Evolutionary conservation across 2,329 filamentous ascomycete species (phyloP).

Genomic region (Penicillium sp.): DNA sequence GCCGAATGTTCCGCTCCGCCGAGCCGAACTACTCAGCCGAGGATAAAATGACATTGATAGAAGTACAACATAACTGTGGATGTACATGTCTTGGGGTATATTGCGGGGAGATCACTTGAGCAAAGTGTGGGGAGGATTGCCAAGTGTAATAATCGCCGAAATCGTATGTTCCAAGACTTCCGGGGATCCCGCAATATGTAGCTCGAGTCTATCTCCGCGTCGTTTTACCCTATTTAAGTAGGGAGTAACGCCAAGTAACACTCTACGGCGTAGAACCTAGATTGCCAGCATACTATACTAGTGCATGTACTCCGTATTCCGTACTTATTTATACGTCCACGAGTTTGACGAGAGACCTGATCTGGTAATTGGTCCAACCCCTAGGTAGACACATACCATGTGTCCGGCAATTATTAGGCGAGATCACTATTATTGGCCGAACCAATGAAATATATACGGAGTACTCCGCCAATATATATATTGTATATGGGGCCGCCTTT

Average conservation of each 20-base stretch:
- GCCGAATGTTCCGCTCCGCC: slow-evolving; percentile 18
- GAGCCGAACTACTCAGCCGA: slow-evolving; percentile 12
- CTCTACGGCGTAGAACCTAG: no score
- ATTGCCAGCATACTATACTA: no score
- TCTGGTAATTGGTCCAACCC: no score
- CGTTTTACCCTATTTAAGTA: neutral
- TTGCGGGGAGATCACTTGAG: slow-evolving; percentile 7
- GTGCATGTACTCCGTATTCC: no score
- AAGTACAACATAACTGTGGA: neutral
- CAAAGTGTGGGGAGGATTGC: slow-evolving; percentile 3
- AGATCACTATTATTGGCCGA: neutral
- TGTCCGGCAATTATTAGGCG: no score
- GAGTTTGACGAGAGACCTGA: no score
- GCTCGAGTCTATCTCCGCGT: neutral
- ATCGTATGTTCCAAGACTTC: neutral
- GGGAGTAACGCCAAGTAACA: neutral
- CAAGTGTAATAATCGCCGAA: neutral
- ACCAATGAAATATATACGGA: no score
- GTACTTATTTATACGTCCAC: no score
- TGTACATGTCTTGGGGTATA: neutral
- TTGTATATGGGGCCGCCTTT: neutral
- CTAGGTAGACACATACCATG: no score
- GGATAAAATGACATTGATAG: neutral
- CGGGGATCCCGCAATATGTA: neutral
- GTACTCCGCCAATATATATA: no score